Percentiles rank a stretch among this genome's conserved stretches.
phyloP scores from a whole-genome alignment of 768 basidiomycete species.

The Naganishia friedmannii region DNA sequence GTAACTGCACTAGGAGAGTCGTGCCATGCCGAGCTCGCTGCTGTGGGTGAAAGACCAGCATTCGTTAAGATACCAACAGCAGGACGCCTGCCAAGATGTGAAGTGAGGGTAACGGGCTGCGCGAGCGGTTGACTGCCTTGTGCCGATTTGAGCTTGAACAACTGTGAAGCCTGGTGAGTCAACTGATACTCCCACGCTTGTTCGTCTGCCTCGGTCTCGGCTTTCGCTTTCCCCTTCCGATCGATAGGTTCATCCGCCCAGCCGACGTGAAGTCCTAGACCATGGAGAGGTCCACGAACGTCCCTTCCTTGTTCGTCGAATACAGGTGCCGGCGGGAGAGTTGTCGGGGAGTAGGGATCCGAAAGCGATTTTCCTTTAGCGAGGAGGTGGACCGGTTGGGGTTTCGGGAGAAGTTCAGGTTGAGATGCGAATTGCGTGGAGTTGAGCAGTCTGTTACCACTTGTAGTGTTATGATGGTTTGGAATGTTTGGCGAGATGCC shows the following conservation, averaged over 20 bases:
- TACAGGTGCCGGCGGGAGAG: background rate
- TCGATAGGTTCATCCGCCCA: constrained; percentile 11
- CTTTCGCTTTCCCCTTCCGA: constrained; percentile 31
- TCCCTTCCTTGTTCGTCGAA: constrained; percentile 18
- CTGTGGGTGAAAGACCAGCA: background rate
- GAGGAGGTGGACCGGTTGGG: constrained; percentile 2
- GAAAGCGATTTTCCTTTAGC: background rate
- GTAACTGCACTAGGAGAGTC: constrained; percentile 1
- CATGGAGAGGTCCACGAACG: constrained; percentile 16
- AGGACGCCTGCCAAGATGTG: constrained; percentile 17
- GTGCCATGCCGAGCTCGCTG: constrained; percentile 5
- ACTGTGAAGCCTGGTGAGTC: constrained; percentile 13
- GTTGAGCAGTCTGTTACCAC: background rate
- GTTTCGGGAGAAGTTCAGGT: background rate
- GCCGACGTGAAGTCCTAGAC: constrained; percentile 24
- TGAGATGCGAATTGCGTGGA: constrained; percentile 11
- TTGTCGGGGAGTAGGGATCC: background rate
- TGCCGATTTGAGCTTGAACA: constrained; percentile 7
- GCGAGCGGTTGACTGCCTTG: background rate
- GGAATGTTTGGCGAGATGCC: constrained; percentile 27
- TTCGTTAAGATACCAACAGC: constrained; percentile 23
- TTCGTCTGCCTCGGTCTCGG: background rate
- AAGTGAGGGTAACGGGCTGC: background rate
- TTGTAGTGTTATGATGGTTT: background rate
- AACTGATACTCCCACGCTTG: constrained; percentile 11